phyloP scores from a whole-genome alignment of 108 stramenopile genomes.

The Skeletonema menzelii region DNA sequence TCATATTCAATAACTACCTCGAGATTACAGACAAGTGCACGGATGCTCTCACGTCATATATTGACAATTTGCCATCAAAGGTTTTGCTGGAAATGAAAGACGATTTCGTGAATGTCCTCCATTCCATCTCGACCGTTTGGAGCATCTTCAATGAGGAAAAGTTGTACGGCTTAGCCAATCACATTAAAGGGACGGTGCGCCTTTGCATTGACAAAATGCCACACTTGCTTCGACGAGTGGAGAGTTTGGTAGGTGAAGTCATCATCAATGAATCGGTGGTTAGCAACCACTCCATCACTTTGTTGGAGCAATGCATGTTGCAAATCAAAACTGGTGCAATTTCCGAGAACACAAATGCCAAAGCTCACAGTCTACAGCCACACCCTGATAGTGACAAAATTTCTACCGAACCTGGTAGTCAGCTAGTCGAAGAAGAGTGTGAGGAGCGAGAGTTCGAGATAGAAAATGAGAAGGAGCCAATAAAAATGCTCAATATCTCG shows the following conservation, averaged over 20 bases:
- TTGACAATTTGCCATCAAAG: slow-evolving; percentile 17
- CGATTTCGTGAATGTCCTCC: slow-evolving; percentile 6
- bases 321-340: background rate
- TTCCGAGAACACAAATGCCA: background rate
- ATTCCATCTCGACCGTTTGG: slow-evolving; percentile 22
- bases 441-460: background rate
- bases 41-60: background rate
- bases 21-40: slow-evolving; percentile 31
- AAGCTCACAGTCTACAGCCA: background rate
- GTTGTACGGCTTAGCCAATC: background rate
- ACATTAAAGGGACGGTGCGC: slow-evolving; percentile 16
- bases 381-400: background rate
- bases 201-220: slow-evolving; percentile 37
- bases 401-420: background rate
- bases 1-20: slow-evolving; percentile 17
- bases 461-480: background rate
- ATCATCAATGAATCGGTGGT: background rate
- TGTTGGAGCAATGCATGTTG: slow-evolving; percentile 15
- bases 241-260: slow-evolving; percentile 11
- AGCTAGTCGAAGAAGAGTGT: background rate
- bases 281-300: background rate
- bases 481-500: slow-evolving; percentile 13
- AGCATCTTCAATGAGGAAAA: slow-evolving; percentile 23
- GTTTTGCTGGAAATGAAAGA: background rate
- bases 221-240: slow-evolving; percentile 8